phyloP scores from a whole-genome alignment of 1,284 basidiomycete genomes.

The Kalmanozyma brasiliensis region DNA sequence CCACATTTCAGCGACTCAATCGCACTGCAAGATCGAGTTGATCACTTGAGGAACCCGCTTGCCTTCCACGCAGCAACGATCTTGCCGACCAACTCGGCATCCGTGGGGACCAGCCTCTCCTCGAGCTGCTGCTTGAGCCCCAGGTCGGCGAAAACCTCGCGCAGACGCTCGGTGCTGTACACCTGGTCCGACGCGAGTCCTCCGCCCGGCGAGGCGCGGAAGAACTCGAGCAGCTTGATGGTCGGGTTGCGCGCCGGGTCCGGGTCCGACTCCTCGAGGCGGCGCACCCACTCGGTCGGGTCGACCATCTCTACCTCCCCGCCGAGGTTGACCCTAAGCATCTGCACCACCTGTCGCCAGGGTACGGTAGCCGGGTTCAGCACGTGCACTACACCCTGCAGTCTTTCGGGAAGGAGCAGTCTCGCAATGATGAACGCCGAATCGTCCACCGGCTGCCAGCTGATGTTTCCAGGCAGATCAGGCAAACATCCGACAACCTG shows the following conservation, averaged over 20 bases:
- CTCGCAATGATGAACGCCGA: constrained; percentile 72
- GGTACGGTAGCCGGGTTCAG: constrained; percentile 25
- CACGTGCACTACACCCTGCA: constrained; percentile 14
- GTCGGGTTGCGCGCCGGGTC: constrained; percentile 71
- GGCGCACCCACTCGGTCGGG: constrained; percentile 72
- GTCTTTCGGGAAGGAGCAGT: constrained; percentile 65
- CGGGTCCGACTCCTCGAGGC: constrained; percentile 69
- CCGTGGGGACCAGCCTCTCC: constrained; percentile 5
- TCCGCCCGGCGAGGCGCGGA: constrained; percentile 65
- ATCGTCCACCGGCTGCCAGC: constrained; percentile 74
- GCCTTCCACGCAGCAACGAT: constrained; percentile 15
- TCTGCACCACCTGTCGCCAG: constrained; percentile 74
- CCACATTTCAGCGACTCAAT: too few relatives aligned
- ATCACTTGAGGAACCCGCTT: constrained; percentile 10
- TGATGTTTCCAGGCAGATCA: constrained; percentile 69
- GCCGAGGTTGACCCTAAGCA: constrained; percentile 77
- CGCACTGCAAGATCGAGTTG: too few relatives aligned
- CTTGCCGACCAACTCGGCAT: constrained; percentile 7
- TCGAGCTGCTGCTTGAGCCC: constrained; percentile 3
- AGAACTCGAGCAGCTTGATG: constrained; percentile 71
- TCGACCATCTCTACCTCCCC: constrained; percentile 81
- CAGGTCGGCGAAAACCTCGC: constrained; percentile 4
- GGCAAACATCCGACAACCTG: constrained; percentile 71
- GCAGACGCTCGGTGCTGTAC: constrained; percentile 3
- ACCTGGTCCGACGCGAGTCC: too few relatives aligned